Base-by-base conservation (phyloP, 106 monocot genomes). In the Dendrobium nobile region DNA sequence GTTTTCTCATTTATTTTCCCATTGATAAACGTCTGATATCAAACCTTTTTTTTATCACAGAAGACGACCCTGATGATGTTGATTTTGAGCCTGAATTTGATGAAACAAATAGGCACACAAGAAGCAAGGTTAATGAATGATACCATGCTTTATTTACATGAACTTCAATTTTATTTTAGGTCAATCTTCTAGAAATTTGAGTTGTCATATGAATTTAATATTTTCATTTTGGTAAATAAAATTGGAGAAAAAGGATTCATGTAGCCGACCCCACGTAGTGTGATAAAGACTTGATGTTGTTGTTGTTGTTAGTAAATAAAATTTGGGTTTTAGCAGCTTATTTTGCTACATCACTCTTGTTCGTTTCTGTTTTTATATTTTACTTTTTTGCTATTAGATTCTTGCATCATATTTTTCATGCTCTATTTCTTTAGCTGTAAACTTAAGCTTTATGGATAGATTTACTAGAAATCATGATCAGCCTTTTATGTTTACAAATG, bases 21-120 rank as follows among this genome's bases (percentile, higher is more conserved):
- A 43, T 22, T 24, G 24, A 10, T 47, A 33, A 24, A 17, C 4
- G 16, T 26, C 6, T 55, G 41, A 44, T 17, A 9, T 48, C 56
- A 51, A 26, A 72, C 26, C 54, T 81, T 37, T 15, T 51, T 78
- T 54, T 77, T 13, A 37, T 18, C 83, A 86, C 86, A 95, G 99
- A 93, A 81, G 99, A 99, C 87, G 99, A 99, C 80, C 99, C 99
- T 37, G 93, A 91, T 79, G 99, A 99, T 93, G 95, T 59, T 85
- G 99, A 99, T 87, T 99, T 99, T 88, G 95, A 99, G 79, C 99
- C 99, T 75, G 91, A 91, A 11, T 79, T 87, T 86, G 89, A 80
- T 75, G 93, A 89, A 74, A 64, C 82, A 43, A 78, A 73, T 75
- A 89, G 86, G 75, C 83, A 82, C 44, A 47, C 85, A 72, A 89